phyloP scores from a whole-genome alignment of 208 protist genomes.

The Porcisia deanei region DNA sequence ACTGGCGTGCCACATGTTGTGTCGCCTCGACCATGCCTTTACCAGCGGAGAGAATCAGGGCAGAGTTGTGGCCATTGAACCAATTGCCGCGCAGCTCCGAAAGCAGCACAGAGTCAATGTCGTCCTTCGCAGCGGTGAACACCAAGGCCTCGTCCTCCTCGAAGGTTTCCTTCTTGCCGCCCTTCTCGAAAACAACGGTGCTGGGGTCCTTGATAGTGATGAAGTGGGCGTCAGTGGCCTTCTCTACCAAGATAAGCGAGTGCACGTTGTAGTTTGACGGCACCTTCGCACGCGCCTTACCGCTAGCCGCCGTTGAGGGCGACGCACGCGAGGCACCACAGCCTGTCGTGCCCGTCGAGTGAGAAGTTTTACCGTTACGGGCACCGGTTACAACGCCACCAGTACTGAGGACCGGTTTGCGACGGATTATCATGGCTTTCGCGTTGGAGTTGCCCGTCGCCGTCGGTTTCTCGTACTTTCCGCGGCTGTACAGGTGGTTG shows the following conservation, averaged over 20 bases:
- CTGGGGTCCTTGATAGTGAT: constrained; percentile 53
- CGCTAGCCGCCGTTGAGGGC: constrained; percentile 8
- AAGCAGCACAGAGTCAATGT: constrained; percentile 71
- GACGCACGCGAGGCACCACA: constrained; percentile 2
- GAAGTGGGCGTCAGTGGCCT: constrained; percentile 10
- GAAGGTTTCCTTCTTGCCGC: constrained; percentile 75
- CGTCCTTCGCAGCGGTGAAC: constrained; percentile 32
- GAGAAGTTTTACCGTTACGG: not conserved
- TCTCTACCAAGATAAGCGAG: constrained; percentile 66
- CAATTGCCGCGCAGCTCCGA: constrained; percentile 71
- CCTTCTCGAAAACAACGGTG: constrained; percentile 53
- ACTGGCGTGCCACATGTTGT: constrained; percentile 36
- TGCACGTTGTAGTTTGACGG: constrained; percentile 80
- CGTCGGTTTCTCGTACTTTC: constrained; percentile 52
- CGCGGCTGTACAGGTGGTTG: constrained; percentile 55
- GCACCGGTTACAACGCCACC: not conserved
- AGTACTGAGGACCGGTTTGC: constrained; percentile 25
- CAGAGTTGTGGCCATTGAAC: constrained; percentile 72
- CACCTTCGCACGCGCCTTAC: constrained; percentile 49
- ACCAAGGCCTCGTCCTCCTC: constrained; percentile 68
- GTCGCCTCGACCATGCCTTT: constrained; percentile 40
- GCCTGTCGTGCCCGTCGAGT: not conserved
- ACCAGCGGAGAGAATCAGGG: constrained; percentile 57
- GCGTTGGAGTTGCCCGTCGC: constrained; percentile 43
- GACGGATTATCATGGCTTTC: constrained; percentile 48